Evolutionary conservation across 257 asterid species (phyloP), one percentile per base, ranked within the genome.

Genomic region (Sherardia arvensis): DNA sequence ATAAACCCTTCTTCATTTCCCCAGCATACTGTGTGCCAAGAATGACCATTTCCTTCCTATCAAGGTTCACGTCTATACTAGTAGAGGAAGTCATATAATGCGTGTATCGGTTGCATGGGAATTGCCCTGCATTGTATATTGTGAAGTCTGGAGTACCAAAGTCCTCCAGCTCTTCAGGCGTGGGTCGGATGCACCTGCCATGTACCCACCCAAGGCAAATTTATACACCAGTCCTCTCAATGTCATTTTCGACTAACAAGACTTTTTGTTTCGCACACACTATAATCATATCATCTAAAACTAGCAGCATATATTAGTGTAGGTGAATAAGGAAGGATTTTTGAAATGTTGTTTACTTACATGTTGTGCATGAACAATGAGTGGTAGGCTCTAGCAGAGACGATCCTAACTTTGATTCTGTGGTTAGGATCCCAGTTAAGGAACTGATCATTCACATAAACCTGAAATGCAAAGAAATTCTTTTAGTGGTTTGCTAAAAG

Each of bases 111-210:
- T 90, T 90, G 65, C 97, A 90, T 17, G 97, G 97, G 63, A 91
- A 91, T 74, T 80, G 87, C 48, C 98, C 98, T 0, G 98, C 98
- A 23, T 91, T 91, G 87, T 91, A 91, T 72, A 91, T 91, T 9
- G 98, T 91, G 88, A 91, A 88, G 76, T 91, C 98, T 21, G 98
- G 98, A 32, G 94, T 81, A 65, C 98, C 98, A 67, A 88, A 91
- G 64, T 67, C 66, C 87, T 85, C 91, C 70, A 91, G 88, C 83
- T 91, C 96, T 70, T 88, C 96, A 5, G 85, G 79, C 51, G 90
- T 86, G 65, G 98, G 95, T 57, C 98, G 95, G 78, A 91, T 91
- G 58, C 98, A 91, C 98, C 98, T 88, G 85, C 73, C 78, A 43
- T 15, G 51, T 43, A 85, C 84, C 77, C 80, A 81, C 85, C 88